Evolutionary conservation across 176 grass and related monocot genomes (phyloP).

Genomic region (Cenchrus purpureus): DNA sequence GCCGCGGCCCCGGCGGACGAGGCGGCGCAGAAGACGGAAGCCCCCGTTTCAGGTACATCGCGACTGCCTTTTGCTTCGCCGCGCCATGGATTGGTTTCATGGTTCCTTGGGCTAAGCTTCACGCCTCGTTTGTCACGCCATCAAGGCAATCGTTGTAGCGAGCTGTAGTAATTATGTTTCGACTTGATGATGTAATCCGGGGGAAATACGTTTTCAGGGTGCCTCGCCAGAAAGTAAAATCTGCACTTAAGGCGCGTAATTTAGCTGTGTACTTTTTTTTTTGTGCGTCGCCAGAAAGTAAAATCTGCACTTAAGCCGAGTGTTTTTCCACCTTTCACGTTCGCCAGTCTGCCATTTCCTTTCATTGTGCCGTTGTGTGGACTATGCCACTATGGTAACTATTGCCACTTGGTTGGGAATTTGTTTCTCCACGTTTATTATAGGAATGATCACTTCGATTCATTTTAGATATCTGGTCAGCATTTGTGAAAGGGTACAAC

Average conservation of each 20-base stretch:
- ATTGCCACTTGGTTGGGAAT: not conserved
- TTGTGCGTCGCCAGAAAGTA: not conserved
- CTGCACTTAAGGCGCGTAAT: not conserved
- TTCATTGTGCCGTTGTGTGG: not conserved
- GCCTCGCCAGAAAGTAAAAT: not conserved
- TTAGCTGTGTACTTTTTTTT: not conserved
- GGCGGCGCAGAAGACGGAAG: not conserved
- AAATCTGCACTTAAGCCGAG: not conserved
- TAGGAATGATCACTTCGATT: not conserved
- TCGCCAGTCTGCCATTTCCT: not conserved
- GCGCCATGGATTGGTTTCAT: slow-evolving; percentile 7
- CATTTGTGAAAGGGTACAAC: not conserved
- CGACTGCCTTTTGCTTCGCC: not conserved
- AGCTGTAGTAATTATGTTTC: not conserved
- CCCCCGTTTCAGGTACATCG: slow-evolving; percentile 27
- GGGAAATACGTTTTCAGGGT: not conserved
- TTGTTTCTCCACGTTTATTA: not conserved
- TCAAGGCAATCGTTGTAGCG: no score
- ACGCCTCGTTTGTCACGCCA: not conserved
- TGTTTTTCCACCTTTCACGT: not conserved
- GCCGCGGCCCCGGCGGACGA: not conserved
- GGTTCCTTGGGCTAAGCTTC: not conserved
- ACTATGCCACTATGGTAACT: not conserved
- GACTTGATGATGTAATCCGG: not conserved
- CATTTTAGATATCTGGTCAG: not conserved